phyloP scores from a whole-genome alignment of 2,329 filamentous ascomycete genomes.

The Paraphaeosphaeria sporulosa region DNA sequence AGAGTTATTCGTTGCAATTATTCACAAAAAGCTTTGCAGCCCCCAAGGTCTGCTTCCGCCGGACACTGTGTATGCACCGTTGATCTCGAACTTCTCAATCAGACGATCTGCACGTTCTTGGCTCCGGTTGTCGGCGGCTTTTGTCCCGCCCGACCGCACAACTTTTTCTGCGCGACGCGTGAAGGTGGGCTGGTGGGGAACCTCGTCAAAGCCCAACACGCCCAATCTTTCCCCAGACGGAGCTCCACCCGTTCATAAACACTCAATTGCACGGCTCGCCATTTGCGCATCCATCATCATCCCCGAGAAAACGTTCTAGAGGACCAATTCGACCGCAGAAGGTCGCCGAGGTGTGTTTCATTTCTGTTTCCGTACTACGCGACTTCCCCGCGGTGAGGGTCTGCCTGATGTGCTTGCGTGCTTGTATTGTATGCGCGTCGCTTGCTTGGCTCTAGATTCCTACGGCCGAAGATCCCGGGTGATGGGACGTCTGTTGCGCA shows the following conservation, averaged over 20 bases:
- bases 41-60: conserved; percentile 4
- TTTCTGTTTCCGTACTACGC: background rate
- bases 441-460: background rate
- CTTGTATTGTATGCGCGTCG: background rate
- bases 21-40: background rate
- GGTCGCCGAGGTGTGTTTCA: conserved; percentile 2
- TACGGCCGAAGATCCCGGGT: conserved; percentile 2
- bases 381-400: background rate
- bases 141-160: conserved; percentile 14
- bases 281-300: background rate
- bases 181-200: conserved; percentile 16
- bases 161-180: conserved; percentile 18
- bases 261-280: conserved; percentile 5
- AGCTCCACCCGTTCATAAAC: conserved; percentile 11
- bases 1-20: conserved; percentile 2
- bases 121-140: conserved; percentile 24
- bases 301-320: background rate
- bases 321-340: background rate
- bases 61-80: background rate
- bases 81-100: conserved; percentile 3
- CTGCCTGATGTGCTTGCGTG: background rate
- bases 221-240: conserved; percentile 14
- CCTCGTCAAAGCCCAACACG: conserved; percentile 8
- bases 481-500: background rate
- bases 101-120: conserved; percentile 3